Base-by-base conservation (phyloP, 1,139 yeast species). In the Nakaseomyces bracarensis region DNA sequence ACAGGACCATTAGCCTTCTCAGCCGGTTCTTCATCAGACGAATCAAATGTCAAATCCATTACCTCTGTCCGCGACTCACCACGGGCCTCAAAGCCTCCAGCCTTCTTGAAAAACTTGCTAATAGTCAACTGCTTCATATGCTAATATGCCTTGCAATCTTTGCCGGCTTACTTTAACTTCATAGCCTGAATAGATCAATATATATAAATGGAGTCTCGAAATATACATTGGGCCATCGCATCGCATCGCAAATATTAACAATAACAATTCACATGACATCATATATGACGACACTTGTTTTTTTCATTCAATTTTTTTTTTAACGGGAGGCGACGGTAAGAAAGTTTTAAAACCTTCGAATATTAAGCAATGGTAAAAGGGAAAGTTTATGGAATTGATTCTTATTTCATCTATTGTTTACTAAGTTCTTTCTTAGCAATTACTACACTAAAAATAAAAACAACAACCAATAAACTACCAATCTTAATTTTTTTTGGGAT, bases 31-130 rank as follows among this genome's bases (percentile, higher is more conserved):
- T 25, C 27, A 6, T 28, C 29, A 8, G 39, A n/a, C n/a, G n/a
- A 36, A 14, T 40, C 44, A 3, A 39, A 38, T 21, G 42, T 43
- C 6, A 44, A 41, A 20, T 45, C 48, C 15, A 40, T 16, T 6
- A 41, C 22, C 16, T 40, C 26, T 14, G 13, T 13, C 10, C 28
- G n/a, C 10, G 7, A 14, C 4, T 27, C 18, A 5, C 18, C 5
- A 4, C 30, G 18, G 25, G 25, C 7, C 25, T 22, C 13, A 38
- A n/a, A 5, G 36, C 20, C 16, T 39, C 22, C 49, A 30, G 14
- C 34, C 14, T 49, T 27, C 46, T 52, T 58, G 42, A 58, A 58
- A 39, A 57, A 58, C 41, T 45, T 50, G 40, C 61, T 58, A 9
- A 58, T 58, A 11, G 53, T 46, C 3, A 59, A 55, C 40, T 58